Base-by-base conservation (phyloP, 805 yeast genomes). In the Saccharomycopsis fibuligera region DNA sequence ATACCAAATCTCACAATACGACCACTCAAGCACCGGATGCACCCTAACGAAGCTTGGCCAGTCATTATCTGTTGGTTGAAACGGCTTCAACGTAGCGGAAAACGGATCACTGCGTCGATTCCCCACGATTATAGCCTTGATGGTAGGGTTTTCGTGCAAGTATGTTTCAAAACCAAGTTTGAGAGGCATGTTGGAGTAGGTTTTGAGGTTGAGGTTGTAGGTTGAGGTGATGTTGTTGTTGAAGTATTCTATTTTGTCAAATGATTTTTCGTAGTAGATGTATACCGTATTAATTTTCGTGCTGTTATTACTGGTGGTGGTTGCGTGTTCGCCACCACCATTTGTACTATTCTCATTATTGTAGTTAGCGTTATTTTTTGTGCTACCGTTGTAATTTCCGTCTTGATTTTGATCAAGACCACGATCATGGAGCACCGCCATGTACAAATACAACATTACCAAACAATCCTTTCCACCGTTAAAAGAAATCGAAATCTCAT, bases 391-490 rank as follows among this genome's bases (percentile, higher is more conserved):
- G 31, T 27, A 27, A 27, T 12, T 27, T 8, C 31, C 31, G 31
- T 27, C 12, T 12, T 27, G 31, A 19, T 37, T 37, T 12, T 52
- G 40, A 22, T 56, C 51, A 38, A 56, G 48, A 4, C 39, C 21
- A 3, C 46, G 17, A 21, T 52, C 51, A 23, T 42, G 59, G 47
- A 65, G 68, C 21, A 76, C 78, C 1, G 93, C 82, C 45, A 90
- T 66, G 47, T 86, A 78, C 4, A 93, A 60, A 14, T 88, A 69
- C 48, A 93, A 72, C 83, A 91, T 79, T 29, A 90, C 97, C 41
- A 90, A 76, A 59, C 98, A 93, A 66, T 93, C 99, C 61, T 93
- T 93, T 1, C 99, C 99, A 9, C 99, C 99, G 62, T 93, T 93
- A 64, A 84, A 93, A 2, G 96, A 85, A 12, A 93, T 71, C 0